phyloP scores from a whole-genome alignment of 2,329 filamentous ascomycete genomes.

The Stagonosporopsis vannaccii region DNA sequence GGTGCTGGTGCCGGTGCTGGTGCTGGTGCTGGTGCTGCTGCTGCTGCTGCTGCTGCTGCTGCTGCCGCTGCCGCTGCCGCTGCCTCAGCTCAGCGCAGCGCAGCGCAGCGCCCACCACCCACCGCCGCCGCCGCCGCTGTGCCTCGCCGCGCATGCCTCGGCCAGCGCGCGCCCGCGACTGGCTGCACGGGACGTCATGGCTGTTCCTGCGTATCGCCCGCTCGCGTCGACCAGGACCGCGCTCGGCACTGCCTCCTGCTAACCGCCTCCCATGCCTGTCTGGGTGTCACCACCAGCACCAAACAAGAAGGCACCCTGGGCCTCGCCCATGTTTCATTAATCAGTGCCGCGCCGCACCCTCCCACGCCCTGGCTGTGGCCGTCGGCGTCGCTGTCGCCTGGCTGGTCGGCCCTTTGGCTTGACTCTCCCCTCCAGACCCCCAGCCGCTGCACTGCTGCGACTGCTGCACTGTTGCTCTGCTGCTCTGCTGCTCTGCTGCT shows the following conservation, averaged over 20 bases:
- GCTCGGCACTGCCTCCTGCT: constrained; percentile 36
- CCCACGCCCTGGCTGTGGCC: background rate
- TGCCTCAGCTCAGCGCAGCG: no score
- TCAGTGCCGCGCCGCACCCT: constrained; percentile 27
- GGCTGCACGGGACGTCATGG: constrained; percentile 8
- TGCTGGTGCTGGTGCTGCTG: no score
- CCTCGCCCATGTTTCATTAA: constrained; percentile 35
- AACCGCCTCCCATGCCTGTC: constrained; percentile 31
- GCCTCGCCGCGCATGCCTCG: background rate
- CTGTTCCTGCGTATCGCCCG: constrained; percentile 37
- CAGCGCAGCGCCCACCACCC: background rate
- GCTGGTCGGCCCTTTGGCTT: constrained; percentile 16
- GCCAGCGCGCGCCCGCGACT: constrained; percentile 1
- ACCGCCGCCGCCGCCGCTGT: background rate
- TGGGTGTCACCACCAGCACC: constrained; percentile 28
- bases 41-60: no score
- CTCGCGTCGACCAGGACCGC: constrained; percentile 28
- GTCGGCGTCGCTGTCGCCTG: background rate
- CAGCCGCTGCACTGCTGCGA: constrained; percentile 3
- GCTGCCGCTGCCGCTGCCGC: background rate
- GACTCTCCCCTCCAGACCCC: constrained; percentile 12
- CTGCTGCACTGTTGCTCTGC: no score
- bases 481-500: no score
- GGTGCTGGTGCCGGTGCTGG: no score
- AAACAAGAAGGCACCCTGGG: constrained; percentile 34